Percentiles rank a stretch among this genome's conserved stretches.
These are phyloP conservation scores for Suhomyces panamericanus DNA, from an alignment of 1,139 yeast species.

Conservation along the genomic window DNA sequence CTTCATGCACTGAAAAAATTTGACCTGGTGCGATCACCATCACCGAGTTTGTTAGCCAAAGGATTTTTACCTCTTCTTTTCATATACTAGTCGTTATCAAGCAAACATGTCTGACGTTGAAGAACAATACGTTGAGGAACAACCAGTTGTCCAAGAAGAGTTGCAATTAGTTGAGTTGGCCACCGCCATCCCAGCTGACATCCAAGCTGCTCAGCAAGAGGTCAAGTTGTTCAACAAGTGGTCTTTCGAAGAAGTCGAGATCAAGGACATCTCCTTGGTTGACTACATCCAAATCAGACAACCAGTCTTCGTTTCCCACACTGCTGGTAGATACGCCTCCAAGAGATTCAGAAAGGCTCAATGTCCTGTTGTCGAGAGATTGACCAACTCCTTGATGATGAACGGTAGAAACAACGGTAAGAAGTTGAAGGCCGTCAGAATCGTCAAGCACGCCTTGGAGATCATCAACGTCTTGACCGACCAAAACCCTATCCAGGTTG, in stretches of 20 bases:
- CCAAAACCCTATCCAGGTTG: constrained; percentile 99
- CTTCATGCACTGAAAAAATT: constrained; percentile 12
- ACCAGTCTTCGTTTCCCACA: constrained; percentile 98
- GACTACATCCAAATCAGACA: constrained; percentile 98
- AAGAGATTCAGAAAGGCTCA: constrained; percentile 99
- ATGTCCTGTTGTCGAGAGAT: constrained; percentile 99
- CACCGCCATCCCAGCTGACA: constrained; percentile 94
- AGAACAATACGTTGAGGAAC: constrained; percentile 54
- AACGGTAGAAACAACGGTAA: constrained; percentile 99
- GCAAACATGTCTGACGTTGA: constrained; percentile 53
- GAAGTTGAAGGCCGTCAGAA: constrained; percentile 99
- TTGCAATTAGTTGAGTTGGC: constrained; percentile 83
- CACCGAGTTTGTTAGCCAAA: constrained; percentile 4
- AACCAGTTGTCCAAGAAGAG: constrained; percentile 72
- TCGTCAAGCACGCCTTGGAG: constrained; percentile 98
- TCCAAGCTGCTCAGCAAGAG: constrained; percentile 94
- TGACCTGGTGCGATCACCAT: constrained; percentile 9
- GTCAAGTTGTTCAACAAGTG: constrained; percentile 99
- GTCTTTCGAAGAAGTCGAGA: constrained; percentile 97
- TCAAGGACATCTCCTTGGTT: constrained; percentile 96
- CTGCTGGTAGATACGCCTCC: constrained; percentile 99
- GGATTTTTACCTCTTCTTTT: constrained; percentile 12
- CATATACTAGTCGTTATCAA: constrained; percentile 12
- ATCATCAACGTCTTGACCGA: constrained; percentile 97
- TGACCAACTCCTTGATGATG: constrained; percentile 99